A percentile compares a stretch with the other conserved stretches of the same genome.
phyloP scores from a whole-genome alignment of 179 eudicot genomes.

The Silene coronaria region DNA sequence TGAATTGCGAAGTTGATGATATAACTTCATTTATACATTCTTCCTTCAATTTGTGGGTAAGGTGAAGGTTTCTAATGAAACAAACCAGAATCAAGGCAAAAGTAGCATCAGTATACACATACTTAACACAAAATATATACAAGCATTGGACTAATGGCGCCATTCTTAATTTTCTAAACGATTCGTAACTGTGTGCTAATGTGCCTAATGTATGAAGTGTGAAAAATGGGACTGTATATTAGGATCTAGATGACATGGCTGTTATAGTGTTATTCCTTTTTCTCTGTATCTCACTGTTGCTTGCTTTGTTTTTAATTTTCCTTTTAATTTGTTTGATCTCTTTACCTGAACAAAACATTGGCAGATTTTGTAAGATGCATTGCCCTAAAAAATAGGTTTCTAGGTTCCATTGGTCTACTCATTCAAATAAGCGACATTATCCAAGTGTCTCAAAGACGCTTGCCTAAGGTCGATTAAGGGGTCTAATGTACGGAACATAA shows the following conservation, averaged over 20 bases:
- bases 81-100: not conserved
- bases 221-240: not conserved
- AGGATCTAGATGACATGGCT: not conserved
- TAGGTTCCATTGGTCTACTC: not conserved
- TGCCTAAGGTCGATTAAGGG: too few species aligned
- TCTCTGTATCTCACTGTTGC: not conserved
- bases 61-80: slow-evolving; percentile 2
- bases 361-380: not conserved
- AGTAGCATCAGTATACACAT: not conserved
- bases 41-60: slow-evolving; percentile 16
- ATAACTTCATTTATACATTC: slow-evolving; percentile 6
- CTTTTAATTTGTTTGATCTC: not conserved
- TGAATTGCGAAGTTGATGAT: slow-evolving; percentile 22
- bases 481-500: too few species aligned
- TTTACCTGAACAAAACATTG: not conserved
- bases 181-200: not conserved
- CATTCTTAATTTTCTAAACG: not conserved
- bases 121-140: not conserved
- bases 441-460: too few species aligned
- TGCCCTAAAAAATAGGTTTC: not conserved
- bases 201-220: not conserved
- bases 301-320: not conserved
- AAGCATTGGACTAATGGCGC: not conserved
- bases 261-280: not conserved
- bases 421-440: too few species aligned